Evolutionary conservation across 306 rosid genomes (phyloP).

Genomic region (Comarum palustre): DNA sequence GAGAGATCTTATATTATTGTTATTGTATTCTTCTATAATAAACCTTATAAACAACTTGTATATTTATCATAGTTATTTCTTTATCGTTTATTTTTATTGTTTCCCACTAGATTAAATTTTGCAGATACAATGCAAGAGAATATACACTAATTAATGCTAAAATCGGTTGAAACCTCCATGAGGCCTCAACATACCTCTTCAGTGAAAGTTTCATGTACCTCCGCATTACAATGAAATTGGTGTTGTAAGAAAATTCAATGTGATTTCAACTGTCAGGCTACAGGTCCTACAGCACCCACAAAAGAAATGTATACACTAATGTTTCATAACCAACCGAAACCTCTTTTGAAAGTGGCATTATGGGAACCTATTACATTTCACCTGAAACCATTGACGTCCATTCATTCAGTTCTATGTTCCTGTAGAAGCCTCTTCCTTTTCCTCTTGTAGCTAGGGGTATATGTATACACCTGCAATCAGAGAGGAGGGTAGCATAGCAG

Average conservation of each 20-base stretch:
- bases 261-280: neutral
- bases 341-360: neutral
- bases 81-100: no score
- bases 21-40: no score
- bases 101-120: neutral
- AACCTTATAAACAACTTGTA: no score
- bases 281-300: neutral
- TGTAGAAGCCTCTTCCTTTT: neutral
- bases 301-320: neutral
- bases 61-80: no score
- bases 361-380: neutral
- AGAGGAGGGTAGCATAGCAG: neutral
- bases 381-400: neutral
- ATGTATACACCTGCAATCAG: neutral
- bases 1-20: no score
- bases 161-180: neutral
- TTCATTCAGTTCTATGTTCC: neutral
- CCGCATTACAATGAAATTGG: neutral
- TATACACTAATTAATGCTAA: neutral
- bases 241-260: neutral
- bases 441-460: neutral
- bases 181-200: neutral
- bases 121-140: neutral
- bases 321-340: neutral
- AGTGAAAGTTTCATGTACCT: neutral